Conservation (phyloP, 768 basidiomycete genomes). For the Naganishia friedmannii region DNA sequence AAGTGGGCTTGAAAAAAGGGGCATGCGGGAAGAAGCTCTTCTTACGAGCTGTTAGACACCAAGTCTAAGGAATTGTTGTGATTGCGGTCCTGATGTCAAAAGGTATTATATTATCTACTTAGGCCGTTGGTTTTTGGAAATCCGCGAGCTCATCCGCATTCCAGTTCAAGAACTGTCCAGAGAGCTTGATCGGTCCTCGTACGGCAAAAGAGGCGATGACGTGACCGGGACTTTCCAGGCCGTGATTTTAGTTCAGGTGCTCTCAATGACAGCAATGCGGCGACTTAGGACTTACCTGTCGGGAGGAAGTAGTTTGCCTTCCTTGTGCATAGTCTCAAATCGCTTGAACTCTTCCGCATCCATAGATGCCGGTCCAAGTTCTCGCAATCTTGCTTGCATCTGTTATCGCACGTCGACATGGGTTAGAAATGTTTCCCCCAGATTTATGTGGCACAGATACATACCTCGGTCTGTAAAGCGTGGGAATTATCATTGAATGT, state of each 20-base stretch:
- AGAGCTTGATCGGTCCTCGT: slow-evolving; percentile 10
- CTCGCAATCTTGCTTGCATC: slow-evolving; percentile 35
- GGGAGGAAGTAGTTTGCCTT: slow-evolving; percentile 30
- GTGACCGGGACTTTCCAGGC: slow-evolving; percentile 31
- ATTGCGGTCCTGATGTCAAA: no score
- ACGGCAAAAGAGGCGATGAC: slow-evolving; percentile 34
- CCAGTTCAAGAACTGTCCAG: slow-evolving; percentile 36
- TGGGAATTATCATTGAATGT: not conserved
- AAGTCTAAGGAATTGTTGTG: no score
- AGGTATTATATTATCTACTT: not conserved
- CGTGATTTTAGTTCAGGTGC: no score
- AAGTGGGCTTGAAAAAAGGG: no score
- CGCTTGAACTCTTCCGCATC: slow-evolving; percentile 27
- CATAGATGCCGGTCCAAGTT: slow-evolving; percentile 26
- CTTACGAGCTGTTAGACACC: no score
- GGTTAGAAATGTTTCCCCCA: not conserved
- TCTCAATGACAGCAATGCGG: not conserved
- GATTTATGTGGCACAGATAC: not conserved
- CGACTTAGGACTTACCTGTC: slow-evolving; percentile 27
- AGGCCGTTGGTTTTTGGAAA: slow-evolving; percentile 29
- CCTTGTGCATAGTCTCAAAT: slow-evolving; percentile 30
- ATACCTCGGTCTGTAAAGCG: not conserved
- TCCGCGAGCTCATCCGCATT: slow-evolving; percentile 29
- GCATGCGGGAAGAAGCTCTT: no score
- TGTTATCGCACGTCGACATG: not conserved